A percentile compares a stretch with the other conserved stretches of the same genome.
phyloP scores from a whole-genome alignment of 208 protist genomes.

The Phytomonas sp. region DNA sequence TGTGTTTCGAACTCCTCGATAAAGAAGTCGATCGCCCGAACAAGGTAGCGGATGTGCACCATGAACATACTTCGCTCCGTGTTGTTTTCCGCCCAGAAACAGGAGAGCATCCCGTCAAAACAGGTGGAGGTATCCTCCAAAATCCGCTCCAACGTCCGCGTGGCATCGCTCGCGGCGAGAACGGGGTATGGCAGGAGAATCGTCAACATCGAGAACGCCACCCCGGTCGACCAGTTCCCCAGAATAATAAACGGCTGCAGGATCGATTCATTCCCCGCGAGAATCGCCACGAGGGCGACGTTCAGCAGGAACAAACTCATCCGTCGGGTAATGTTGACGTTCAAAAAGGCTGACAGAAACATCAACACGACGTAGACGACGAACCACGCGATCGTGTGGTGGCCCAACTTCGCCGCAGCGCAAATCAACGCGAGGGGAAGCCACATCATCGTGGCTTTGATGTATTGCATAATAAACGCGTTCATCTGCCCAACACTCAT shows the following conservation, averaged over 20 bases:
- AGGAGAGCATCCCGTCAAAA: constrained; percentile 48
- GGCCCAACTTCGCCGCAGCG: constrained; percentile 32
- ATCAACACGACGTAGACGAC: constrained; percentile 56
- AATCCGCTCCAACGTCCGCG: constrained; percentile 20
- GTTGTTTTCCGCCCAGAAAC: constrained; percentile 67
- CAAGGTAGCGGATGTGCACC: constrained; percentile 55
- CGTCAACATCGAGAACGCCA: constrained; percentile 38
- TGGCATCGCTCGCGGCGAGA: constrained; percentile 33
- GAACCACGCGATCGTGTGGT: constrained; percentile 34
- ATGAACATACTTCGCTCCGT: constrained; percentile 66
- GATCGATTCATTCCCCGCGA: constrained; percentile 24
- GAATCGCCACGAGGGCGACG: constrained; percentile 41
- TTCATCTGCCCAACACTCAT: constrained; percentile 41
- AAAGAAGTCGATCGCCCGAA: constrained; percentile 39
- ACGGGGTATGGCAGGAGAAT: constrained; percentile 61
- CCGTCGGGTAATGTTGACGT: constrained; percentile 35
- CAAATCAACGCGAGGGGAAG: constrained; percentile 49
- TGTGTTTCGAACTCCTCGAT: constrained; percentile 39
- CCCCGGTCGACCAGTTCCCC: constrained; percentile 48
- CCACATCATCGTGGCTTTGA: constrained; percentile 52
- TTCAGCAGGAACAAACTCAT: constrained; percentile 62
- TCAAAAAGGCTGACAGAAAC: constrained; percentile 56
- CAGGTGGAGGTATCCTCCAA: constrained; percentile 41
- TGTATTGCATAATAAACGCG: constrained; percentile 44
- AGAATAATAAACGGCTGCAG: constrained; percentile 31